phyloP scores from a whole-genome alignment of 164 flowering plant genomes.

The Magnolia kwangsiensis region DNA sequence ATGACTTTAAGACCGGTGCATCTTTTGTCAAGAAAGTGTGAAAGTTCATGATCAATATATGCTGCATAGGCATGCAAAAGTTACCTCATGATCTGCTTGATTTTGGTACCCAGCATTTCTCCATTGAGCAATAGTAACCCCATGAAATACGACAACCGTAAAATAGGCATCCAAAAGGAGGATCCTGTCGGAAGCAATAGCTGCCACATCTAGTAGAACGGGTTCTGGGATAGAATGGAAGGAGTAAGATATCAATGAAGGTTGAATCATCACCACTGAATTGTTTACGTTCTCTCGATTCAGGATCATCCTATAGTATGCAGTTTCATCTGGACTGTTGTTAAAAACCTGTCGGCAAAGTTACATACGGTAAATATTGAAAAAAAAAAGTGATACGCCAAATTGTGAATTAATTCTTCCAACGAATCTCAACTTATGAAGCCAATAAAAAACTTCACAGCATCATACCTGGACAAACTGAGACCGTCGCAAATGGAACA shows the following conservation, averaged over 20 bases:
- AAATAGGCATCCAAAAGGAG: constrained; percentile 86
- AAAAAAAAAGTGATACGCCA: neutral
- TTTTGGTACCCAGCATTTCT: constrained; percentile 88
- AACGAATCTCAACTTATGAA: neutral
- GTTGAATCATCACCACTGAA: constrained; percentile 96
- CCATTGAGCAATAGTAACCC: constrained; percentile 90
- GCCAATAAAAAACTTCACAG: neutral
- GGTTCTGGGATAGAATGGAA: constrained; percentile 84
- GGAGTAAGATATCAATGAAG: constrained; percentile 88
- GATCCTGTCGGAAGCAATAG: constrained; percentile 87
- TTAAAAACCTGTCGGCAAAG: constrained; percentile 43
- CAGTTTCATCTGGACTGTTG: constrained; percentile 99
- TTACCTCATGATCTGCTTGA: constrained; percentile 83
- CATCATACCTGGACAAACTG: constrained; percentile 89
- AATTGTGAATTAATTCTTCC: neutral
- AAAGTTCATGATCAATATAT: neutral
- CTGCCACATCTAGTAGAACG: constrained; percentile 86
- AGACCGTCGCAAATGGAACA: constrained; percentile 86
- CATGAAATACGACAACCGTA: constrained; percentile 89
- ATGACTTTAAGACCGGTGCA: neutral
- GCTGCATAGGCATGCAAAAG: neutral
- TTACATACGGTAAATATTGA: neutral
- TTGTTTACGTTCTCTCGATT: constrained; percentile 91
- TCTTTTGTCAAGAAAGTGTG: neutral
- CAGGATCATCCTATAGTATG: constrained; percentile 87